A percentile compares a stretch with the other conserved stretches of the same genome.
Conservation (phyloP, 2,329 filamentous ascomycete genomes). For the Zalaria obscura region DNA sequence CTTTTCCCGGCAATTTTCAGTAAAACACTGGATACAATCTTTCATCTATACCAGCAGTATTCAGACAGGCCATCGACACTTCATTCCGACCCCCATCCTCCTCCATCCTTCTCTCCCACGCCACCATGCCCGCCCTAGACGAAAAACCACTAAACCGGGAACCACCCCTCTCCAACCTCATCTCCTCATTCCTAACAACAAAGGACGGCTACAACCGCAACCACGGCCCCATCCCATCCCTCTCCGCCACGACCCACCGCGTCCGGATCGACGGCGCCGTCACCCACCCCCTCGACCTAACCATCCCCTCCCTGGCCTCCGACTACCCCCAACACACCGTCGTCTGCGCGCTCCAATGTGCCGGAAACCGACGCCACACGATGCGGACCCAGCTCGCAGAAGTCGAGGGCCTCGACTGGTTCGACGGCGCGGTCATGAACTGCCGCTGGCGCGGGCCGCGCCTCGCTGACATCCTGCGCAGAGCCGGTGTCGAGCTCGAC, state of each 20-base stretch:
- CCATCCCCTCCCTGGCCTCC: constrained; percentile 30
- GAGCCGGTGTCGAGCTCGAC: constrained; percentile 26
- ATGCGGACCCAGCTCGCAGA: constrained; percentile 47
- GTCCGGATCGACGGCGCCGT: constrained; percentile 39
- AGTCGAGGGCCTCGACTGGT: constrained; percentile 46
- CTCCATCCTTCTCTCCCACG: too few relatives aligned
- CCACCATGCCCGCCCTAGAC: constrained; percentile 4
- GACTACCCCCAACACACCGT: constrained; percentile 40
- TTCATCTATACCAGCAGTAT: too few relatives aligned
- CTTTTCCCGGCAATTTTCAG: too few relatives aligned
- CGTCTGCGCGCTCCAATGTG: constrained; percentile 44
- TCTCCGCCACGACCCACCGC: constrained; percentile 18
- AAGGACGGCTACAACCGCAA: constrained; percentile 38
- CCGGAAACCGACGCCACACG: constrained; percentile 45
- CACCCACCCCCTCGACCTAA: constrained; percentile 27
- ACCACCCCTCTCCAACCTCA: constrained; percentile 28
- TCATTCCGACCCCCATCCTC: too few relatives aligned
- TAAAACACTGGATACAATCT: too few relatives aligned
- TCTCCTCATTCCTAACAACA: constrained; percentile 36
- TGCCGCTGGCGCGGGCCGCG: constrained; percentile 42
- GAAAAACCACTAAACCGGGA: constrained; percentile 33
- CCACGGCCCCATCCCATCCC: constrained; percentile 12
- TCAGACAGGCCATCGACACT: too few relatives aligned
- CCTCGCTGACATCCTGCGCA: constrained; percentile 36
- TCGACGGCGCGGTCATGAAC: constrained; percentile 47